Percentiles rank a stretch among this genome's conserved stretches.
These are phyloP conservation scores for Parietichytrium sp. DNA, from an alignment of 108 stramenopile genomes.

Conservation along the genomic window DNA sequence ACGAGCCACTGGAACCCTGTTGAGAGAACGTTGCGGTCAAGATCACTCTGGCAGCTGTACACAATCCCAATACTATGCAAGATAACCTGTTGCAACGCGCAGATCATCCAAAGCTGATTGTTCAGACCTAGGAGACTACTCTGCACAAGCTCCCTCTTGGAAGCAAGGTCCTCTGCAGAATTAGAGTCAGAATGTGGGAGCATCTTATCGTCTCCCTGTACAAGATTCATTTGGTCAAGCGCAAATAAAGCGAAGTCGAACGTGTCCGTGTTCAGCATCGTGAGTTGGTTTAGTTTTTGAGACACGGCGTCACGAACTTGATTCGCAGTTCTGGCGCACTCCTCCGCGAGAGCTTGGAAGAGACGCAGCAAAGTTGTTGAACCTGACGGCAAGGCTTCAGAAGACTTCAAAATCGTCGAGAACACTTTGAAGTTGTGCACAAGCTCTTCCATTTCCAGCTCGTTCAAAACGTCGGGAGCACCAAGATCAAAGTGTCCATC, in stretches of 20 bases:
- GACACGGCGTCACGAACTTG: neutral
- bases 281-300: neutral
- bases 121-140: neutral
- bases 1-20: neutral
- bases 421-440: constrained; percentile 7
- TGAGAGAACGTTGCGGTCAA: neutral
- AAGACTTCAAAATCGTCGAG: neutral
- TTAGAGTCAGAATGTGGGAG: neutral
- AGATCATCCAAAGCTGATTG: neutral
- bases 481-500: too few species aligned
- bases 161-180: neutral
- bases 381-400: neutral
- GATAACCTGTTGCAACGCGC: neutral
- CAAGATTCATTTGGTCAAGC: neutral
- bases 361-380: neutral
- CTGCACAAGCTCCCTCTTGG: neutral
- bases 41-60: neutral
- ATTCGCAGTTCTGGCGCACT: neutral
- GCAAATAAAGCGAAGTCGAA: neutral
- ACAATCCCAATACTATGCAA: neutral
- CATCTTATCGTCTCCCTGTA: neutral
- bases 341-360: neutral
- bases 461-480: too few species aligned
- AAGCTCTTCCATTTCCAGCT: constrained; percentile 31
- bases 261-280: neutral